Conservation (phyloP, 2,329 filamentous ascomycete genomes). For the Tolypocladium guangdongense region DNA sequence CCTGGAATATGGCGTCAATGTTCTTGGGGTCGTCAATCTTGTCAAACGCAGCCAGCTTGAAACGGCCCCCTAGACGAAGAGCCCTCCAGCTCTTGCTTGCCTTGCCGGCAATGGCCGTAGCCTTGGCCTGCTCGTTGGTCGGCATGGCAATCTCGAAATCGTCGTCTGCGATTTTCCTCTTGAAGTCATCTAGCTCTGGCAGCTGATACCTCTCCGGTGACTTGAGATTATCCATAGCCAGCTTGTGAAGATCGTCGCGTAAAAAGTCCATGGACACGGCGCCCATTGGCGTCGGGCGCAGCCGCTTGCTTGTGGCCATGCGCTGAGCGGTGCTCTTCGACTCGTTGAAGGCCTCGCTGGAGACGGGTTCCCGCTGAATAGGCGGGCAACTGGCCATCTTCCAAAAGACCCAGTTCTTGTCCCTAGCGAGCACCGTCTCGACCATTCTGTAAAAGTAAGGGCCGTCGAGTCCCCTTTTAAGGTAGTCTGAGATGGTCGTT, state of each 20-base stretch:
- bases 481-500: conserved; percentile 66
- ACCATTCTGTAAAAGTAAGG: conserved; percentile 95
- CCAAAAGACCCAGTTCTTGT: conserved; percentile 99
- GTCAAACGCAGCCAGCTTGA: conserved; percentile 69
- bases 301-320: conserved; percentile 58
- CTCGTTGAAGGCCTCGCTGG: conserved; percentile 55
- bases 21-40: conserved; percentile 78
- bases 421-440: conserved; percentile 85
- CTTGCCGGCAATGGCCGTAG: conserved; percentile 54
- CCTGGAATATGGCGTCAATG: conserved; percentile 45
- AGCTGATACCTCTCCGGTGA: conserved; percentile 51
- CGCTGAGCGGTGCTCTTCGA: conserved; percentile 57
- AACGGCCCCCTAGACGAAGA: conserved; percentile 66
- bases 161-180: conserved; percentile 62
- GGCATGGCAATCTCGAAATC: conserved; percentile 84
- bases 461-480: conserved; percentile 71
- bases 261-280: conserved; percentile 72
- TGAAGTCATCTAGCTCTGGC: conserved; percentile 60
- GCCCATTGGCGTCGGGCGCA: conserved; percentile 58
- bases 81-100: conserved; percentile 87
- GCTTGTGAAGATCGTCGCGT: conserved; percentile 47
- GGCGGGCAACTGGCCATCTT: conserved; percentile 88
- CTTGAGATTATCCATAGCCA: conserved; percentile 60
- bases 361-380: conserved; percentile 67
- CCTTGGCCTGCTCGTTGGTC: conserved; percentile 46